These are phyloP conservation scores for Cystobasidium onofrii DNA, from an alignment of 768 basidiomycete species.

Conservation along the genomic window DNA sequence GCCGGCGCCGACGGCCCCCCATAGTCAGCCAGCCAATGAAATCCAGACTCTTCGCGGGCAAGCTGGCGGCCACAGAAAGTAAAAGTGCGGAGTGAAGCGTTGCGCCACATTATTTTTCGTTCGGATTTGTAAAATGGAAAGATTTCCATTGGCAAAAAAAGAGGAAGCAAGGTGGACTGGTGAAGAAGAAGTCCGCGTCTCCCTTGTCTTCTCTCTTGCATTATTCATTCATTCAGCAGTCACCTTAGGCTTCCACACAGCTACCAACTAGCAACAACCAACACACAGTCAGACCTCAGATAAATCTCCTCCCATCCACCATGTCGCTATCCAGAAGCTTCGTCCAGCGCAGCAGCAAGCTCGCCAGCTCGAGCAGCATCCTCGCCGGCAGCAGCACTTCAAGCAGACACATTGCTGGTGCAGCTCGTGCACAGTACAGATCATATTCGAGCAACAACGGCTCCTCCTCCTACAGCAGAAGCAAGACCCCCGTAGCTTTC, in stretches of 20 bases:
- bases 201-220: background rate
- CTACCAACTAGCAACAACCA: background rate
- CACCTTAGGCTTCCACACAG: background rate
- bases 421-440: background rate
- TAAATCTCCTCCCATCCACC: background rate
- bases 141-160: background rate
- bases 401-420: background rate
- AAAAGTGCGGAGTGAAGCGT: too few species aligned
- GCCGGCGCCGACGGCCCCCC: too few species aligned
- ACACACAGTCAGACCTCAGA: background rate
- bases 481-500: constrained; percentile 10
- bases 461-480: background rate
- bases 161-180: background rate
- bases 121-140: background rate
- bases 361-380: background rate
- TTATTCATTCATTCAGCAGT: too few species aligned
- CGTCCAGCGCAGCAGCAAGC: constrained; percentile 3
- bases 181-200: background rate
- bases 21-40: too few species aligned
- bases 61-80: too few species aligned
- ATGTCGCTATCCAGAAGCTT: constrained; percentile 22
- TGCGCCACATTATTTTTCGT: too few species aligned
- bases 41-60: too few species aligned
- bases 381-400: constrained; percentile 13
- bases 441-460: constrained; percentile 18